These are phyloP conservation scores for Mycena belliarum DNA, from an alignment of 768 basidiomycete species.

Conservation along the genomic window DNA sequence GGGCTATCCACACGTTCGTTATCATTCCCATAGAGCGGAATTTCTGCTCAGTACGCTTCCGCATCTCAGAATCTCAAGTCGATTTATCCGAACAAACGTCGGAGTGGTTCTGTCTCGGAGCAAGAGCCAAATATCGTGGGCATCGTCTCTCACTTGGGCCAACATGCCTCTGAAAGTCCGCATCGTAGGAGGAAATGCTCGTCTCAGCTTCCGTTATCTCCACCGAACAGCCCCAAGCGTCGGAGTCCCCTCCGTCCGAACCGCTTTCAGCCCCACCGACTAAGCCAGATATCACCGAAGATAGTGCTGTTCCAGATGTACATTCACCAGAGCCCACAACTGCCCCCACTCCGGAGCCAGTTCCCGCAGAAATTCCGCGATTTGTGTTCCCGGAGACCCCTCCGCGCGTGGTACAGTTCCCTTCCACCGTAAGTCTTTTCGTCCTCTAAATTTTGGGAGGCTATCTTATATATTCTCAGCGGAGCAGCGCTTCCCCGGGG, in stretches of 20 bases:
- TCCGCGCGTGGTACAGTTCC: conserved; percentile 9
- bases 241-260: neutral
- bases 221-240: neutral
- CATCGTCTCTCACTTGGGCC: neutral
- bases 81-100: conserved; percentile 46
- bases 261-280: neutral
- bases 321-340: neutral
- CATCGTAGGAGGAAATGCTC: neutral
- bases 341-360: neutral
- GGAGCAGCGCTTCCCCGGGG: conserved; percentile 6
- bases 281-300: neutral
- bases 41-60: neutral
- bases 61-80: conserved; percentile 44
- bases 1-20: conserved; percentile 45
- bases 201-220: neutral
- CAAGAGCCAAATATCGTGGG: conserved; percentile 8
- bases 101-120: conserved; percentile 34
- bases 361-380: neutral
- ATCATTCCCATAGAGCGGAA: neutral
- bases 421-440: conserved; percentile 5
- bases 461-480: neutral
- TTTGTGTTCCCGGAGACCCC: conserved; percentile 14
- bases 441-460: neutral
- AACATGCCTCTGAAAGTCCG: too few species aligned
- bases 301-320: neutral